Evolutionary conservation across 139 green algal genomes (phyloP), one percentile per base, ranked within the genome.

Genomic region (Coelastrella sp.): DNA sequence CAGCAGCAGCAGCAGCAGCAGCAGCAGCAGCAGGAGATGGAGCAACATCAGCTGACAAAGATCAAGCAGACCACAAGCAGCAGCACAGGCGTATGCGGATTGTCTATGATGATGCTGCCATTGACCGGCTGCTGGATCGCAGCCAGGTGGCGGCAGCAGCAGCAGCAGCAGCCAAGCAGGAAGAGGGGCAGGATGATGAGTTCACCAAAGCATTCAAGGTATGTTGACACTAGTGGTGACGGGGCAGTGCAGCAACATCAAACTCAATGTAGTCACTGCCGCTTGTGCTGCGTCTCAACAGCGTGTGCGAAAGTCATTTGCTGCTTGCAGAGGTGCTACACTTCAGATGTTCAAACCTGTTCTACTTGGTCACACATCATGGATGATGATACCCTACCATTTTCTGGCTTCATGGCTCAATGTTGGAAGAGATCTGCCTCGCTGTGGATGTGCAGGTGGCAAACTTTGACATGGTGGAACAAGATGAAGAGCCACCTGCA

Each of bases 111-210:
- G 94, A 97, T 63, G 94, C 92, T 0, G 95, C 95, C 8, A 89
- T 99, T 17, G 93, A 96, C 1, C 84, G 91, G 9, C 92, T 98
- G 89, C 93, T 98, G 78, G 95, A 98, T 88, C 76, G 94, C 10
- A 82, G 79, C 4, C 90, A 90, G 59, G 84, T 95, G 35, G 27
- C 84, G 60, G 80, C 56, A 27, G 76, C 74, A 65, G 78, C 73
- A 56, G 75, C 61, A 65, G 89, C 57, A 68, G 81, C 25, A 22
- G 82, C 83, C 24, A 61, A 93, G 84, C 87, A 84, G 74, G 90
- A 80, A 25, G 88, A 87, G 7, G 91, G 91, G 25, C 85, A 93
- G 20, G 93, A 76, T 15, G 91, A 89, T 19, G 93, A 92, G 65
- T 87, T 96, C 12, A 94, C 95, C n/a, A 90, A 90, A 24, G 93